Conservation (phyloP, 306 rosid genomes). For the Vigna unguiculata region DNA sequence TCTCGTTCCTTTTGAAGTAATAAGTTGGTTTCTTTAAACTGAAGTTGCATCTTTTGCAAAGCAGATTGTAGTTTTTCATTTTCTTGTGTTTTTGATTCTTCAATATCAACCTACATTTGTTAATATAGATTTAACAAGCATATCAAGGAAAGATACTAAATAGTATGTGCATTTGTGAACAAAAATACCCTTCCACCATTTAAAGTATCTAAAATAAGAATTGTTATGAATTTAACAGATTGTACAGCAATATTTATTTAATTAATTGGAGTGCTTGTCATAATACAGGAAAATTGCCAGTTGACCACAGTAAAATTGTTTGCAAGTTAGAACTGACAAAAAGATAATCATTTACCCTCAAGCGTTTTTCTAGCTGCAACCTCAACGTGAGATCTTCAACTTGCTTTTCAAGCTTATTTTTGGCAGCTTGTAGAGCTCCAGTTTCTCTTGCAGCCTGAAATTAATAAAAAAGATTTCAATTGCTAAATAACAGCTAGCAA, state of each 20-base stretch:
- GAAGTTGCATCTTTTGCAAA: conserved; percentile 82
- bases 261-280: conserved; percentile 16
- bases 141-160: conserved; percentile 34
- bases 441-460: conserved; percentile 98
- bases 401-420: conserved; percentile 98
- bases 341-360: conserved; percentile 69
- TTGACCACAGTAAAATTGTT: conserved; percentile 26
- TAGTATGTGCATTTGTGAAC: neutral
- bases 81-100: conserved; percentile 92
- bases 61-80: conserved; percentile 83
- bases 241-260: conserved; percentile 19
- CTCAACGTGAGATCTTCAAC: conserved; percentile 97
- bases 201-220: conserved; percentile 25
- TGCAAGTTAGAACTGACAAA: conserved; percentile 32
- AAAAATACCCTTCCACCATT: conserved; percentile 12
- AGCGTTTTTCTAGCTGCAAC: conserved; percentile 94
- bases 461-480: neutral
- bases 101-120: conserved; percentile 76
- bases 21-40: conserved; percentile 81
- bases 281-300: conserved; percentile 16
- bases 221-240: conserved; percentile 5
- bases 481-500: conserved; percentile 30
- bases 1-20: conserved; percentile 81
- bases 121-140: conserved; percentile 38
- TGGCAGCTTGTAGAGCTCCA: conserved; percentile 99